Evolutionary conservation across 2,329 filamentous ascomycete genomes (phyloP).

Genomic region (Trichoderma asperellum): DNA sequence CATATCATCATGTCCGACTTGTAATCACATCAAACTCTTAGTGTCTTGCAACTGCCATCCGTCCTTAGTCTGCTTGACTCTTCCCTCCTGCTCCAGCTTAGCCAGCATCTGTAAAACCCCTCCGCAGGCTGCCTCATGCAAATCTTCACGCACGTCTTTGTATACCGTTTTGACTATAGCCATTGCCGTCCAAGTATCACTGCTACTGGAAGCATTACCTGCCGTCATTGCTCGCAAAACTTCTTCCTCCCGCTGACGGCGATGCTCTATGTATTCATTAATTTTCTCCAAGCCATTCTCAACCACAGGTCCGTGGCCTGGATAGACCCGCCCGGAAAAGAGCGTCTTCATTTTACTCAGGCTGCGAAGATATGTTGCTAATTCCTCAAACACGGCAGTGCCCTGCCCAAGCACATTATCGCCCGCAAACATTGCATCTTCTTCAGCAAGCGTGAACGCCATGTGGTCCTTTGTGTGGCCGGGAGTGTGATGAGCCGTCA

Average conservation of each 20-base stretch:
- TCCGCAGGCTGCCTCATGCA: slow-evolving; percentile 75
- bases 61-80: slow-evolving; percentile 52
- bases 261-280: slow-evolving; percentile 80
- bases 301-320: slow-evolving; percentile 83
- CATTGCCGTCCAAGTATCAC: slow-evolving; percentile 65
- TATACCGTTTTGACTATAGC: slow-evolving; percentile 91
- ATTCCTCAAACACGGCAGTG: slow-evolving; percentile 81
- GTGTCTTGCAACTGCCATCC: slow-evolving; percentile 37
- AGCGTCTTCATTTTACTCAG: slow-evolving; percentile 69
- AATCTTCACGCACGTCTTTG: slow-evolving; percentile 71
- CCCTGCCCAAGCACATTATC: slow-evolving; percentile 89
- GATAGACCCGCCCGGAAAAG: slow-evolving; percentile 75
- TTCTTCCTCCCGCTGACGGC: slow-evolving; percentile 78
- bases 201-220: slow-evolving; percentile 24
- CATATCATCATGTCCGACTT: neutral
- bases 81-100: slow-evolving; percentile 78
- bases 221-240: slow-evolving; percentile 67
- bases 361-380: slow-evolving; percentile 68
- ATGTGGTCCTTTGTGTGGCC: slow-evolving; percentile 85
- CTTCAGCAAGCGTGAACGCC: slow-evolving; percentile 74
- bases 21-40: slow-evolving; percentile 1
- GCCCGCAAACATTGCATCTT: slow-evolving; percentile 84
- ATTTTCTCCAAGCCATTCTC: slow-evolving; percentile 73
- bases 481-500: slow-evolving; percentile 64
- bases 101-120: slow-evolving; percentile 77